These are phyloP conservation scores for Tilletia caries DNA, from an alignment of 1,284 basidiomycete genomes.

Conservation along the genomic window DNA sequence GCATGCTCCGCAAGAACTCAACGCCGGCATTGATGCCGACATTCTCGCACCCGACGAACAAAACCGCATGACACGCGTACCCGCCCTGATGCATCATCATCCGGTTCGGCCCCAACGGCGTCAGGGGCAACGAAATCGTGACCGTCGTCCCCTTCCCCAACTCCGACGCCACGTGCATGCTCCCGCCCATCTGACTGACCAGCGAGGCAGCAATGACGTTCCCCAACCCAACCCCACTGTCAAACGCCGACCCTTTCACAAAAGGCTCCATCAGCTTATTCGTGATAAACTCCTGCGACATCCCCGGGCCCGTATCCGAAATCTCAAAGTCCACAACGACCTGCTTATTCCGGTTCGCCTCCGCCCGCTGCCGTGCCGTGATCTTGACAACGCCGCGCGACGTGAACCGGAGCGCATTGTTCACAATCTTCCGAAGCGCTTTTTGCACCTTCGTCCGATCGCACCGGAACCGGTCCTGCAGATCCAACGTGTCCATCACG, in stretches of 20 bases:
- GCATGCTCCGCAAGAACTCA: slow-evolving; percentile 3
- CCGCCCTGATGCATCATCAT: not conserved
- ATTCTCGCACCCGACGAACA: slow-evolving; percentile 7
- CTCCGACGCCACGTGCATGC: slow-evolving; percentile 31
- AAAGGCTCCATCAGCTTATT: slow-evolving; percentile 34
- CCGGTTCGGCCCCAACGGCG: not conserved
- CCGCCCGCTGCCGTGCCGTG: not conserved
- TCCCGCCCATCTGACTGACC: slow-evolving; percentile 30
- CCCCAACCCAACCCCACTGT: slow-evolving; percentile 37
- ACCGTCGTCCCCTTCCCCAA: slow-evolving; percentile 33
- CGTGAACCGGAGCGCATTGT: slow-evolving; percentile 38
- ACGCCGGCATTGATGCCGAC: not conserved
- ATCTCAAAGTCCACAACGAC: slow-evolving; percentile 14
- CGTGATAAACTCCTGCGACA: slow-evolving; percentile 31
- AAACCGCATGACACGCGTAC: not conserved
- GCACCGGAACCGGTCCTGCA: slow-evolving; percentile 23
- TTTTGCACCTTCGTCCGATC: slow-evolving; percentile 27
- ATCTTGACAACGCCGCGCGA: slow-evolving; percentile 31
- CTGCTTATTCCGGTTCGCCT: not conserved
- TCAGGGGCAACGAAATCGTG: slow-evolving; percentile 24
- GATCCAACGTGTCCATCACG: slow-evolving; percentile 30
- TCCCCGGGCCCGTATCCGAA: slow-evolving; percentile 27
- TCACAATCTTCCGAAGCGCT: slow-evolving; percentile 34
- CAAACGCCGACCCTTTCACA: slow-evolving; percentile 35
- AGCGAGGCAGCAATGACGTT: slow-evolving; percentile 39